Evolutionary conservation across 176 grass and related monocot genomes (phyloP).

Genomic region (Lolium rigidum): DNA sequence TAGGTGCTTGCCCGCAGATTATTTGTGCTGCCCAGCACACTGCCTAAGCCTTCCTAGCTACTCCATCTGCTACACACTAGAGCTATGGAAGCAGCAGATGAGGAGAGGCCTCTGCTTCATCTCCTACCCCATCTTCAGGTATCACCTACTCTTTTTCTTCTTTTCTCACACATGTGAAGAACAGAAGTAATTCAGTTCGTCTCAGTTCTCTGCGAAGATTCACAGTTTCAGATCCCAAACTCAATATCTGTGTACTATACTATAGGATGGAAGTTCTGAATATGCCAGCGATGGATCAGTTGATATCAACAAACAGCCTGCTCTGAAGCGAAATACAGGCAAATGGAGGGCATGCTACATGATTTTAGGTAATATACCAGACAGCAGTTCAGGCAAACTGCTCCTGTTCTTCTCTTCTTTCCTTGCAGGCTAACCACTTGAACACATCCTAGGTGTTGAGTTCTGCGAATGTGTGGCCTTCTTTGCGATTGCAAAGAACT

Average conservation of each 20-base stretch:
- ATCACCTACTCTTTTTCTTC: not conserved
- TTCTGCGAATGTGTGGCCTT: constrained; percentile 12
- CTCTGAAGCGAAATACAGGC: constrained; percentile 43
- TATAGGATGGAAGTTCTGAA: constrained; percentile 18
- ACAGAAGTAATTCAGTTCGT: not conserved
- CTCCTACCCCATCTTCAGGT: not conserved
- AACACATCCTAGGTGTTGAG: constrained; percentile 23
- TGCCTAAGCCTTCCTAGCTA: not conserved
- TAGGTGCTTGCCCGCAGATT: not conserved
- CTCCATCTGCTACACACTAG: not conserved
- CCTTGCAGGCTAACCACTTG: not conserved
- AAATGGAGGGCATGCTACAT: constrained; percentile 43
- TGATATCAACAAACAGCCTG: constrained; percentile 41
- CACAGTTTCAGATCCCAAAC: not conserved
- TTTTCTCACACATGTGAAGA: not conserved
- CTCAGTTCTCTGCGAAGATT: not conserved
- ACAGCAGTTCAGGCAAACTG: not conserved
- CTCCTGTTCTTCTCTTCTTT: not conserved
- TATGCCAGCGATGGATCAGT: constrained; percentile 33
- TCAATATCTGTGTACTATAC: not conserved
- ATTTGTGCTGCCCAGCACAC: not conserved
- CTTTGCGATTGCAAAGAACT: constrained; percentile 2
- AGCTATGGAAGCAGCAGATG: constrained; percentile 36
- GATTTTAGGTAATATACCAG: constrained; percentile 29
- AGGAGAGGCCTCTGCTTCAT: constrained; percentile 40